A percentile compares a stretch with the other conserved stretches of the same genome.
These are phyloP conservation scores for Hypholoma sublateritium DNA, from an alignment of 768 basidiomycete species.

Conservation along the genomic window DNA sequence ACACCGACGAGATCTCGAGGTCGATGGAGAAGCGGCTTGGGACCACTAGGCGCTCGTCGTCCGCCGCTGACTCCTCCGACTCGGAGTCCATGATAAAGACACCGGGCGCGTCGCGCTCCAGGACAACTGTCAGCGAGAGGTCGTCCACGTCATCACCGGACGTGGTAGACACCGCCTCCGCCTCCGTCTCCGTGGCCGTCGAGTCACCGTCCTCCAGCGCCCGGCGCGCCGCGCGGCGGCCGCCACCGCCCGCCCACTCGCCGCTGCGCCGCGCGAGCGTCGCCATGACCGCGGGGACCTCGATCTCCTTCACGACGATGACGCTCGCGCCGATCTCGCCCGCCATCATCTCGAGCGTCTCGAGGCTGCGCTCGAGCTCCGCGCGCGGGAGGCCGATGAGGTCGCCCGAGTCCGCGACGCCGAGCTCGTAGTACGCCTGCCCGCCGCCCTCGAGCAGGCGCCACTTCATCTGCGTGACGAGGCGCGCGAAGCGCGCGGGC, in stretches of 20 bases:
- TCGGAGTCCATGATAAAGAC: constrained; percentile 54
- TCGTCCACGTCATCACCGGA: constrained; percentile 38
- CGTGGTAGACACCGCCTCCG: constrained; percentile 36
- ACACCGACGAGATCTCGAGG: constrained; percentile 70
- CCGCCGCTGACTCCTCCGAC: constrained; percentile 29
- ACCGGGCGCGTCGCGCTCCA: constrained; percentile 22
- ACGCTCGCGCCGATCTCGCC: constrained; percentile 92
- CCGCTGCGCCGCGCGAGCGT: constrained; percentile 36
- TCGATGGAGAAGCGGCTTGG: constrained; percentile 40
- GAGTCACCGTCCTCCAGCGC: constrained; percentile 32
- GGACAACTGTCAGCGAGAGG: constrained; percentile 31
- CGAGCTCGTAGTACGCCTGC: constrained; percentile 80
- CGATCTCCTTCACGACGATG: constrained; percentile 86
- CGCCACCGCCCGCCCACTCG: constrained; percentile 33
- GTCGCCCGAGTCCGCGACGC: constrained; percentile 84
- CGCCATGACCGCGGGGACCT: constrained; percentile 60
- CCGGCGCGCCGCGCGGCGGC: constrained; percentile 24
- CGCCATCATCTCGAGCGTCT: constrained; percentile 92
- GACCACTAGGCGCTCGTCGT: constrained; percentile 24
- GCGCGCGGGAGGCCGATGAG: constrained; percentile 74
- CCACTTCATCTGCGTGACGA: constrained; percentile 97
- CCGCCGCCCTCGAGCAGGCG: constrained; percentile 83
- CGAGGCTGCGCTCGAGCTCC: constrained; percentile 80
- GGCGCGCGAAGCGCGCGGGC: constrained; percentile 71
- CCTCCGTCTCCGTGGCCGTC: constrained; percentile 32